Percentiles rank a stretch among this genome's conserved stretches.
Conservation (phyloP, 1,284 basidiomycete genomes). For the Porodaedalea pini region DNA sequence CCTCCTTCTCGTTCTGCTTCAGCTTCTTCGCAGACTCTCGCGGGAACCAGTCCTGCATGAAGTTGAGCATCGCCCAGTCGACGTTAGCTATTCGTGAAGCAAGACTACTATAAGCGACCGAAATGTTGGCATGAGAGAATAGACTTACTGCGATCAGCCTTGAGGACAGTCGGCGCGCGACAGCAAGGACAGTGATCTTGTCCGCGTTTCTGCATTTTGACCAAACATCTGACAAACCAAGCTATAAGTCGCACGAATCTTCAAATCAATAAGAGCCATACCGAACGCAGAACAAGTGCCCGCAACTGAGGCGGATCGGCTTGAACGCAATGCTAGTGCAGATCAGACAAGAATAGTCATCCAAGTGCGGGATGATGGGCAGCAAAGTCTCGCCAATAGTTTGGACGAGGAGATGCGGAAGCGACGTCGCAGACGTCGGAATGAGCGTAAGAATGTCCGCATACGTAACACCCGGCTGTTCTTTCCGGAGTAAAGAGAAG, state of each 20-base stretch:
- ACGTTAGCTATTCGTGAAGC: conserved; percentile 57
- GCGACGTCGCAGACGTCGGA: conserved; percentile 39
- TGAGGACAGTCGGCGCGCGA: conserved; percentile 69
- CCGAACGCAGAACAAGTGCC: conserved; percentile 90
- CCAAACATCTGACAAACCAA: conserved; percentile 59
- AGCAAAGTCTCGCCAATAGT: conserved; percentile 83
- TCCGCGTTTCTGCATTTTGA: conserved; percentile 89
- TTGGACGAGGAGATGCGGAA: conserved; percentile 81
- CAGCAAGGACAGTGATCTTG: conserved; percentile 87
- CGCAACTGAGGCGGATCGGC: conserved; percentile 80
- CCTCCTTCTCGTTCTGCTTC: conserved; percentile 75
- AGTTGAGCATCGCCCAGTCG: conserved; percentile 77
- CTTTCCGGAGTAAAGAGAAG: not conserved
- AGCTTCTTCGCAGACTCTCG: conserved; percentile 77
- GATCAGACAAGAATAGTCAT: conserved; percentile 75
- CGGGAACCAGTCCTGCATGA: conserved; percentile 94
- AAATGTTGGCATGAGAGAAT: conserved; percentile 4
- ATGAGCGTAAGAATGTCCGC: conserved; percentile 24
- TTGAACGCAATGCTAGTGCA: conserved; percentile 86
- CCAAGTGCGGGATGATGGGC: conserved; percentile 80
- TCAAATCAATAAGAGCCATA: conserved; percentile 26
- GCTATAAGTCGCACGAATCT: not conserved
- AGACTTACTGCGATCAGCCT: conserved; percentile 69
- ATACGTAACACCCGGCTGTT: not conserved
- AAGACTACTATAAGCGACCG: conserved; percentile 1